phyloP scores from a whole-genome alignment of 2,329 filamentous ascomycete genomes.

The Ophiosphaerella herpotricha region DNA sequence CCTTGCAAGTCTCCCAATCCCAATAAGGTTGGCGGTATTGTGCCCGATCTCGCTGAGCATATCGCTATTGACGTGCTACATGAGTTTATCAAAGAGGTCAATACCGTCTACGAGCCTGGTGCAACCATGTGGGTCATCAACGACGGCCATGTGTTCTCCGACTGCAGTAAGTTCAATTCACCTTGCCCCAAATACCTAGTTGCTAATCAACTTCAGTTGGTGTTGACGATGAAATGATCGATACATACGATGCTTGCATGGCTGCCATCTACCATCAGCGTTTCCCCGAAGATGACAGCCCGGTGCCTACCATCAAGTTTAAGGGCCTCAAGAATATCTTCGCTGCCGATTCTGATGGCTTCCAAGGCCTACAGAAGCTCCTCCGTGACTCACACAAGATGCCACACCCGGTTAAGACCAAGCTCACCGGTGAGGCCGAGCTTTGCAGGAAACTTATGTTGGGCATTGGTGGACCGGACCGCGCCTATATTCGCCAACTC shows the following conservation, averaged over 20 bases:
- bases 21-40: slow-evolving; percentile 58
- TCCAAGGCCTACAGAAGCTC: slow-evolving; percentile 26
- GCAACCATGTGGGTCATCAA: slow-evolving; percentile 51
- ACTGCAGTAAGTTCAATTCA: slow-evolving; percentile 44
- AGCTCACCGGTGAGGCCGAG: slow-evolving; percentile 33
- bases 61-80: slow-evolving; percentile 50
- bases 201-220: slow-evolving; percentile 38
- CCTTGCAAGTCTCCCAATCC: slow-evolving; percentile 66
- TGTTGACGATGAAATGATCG: slow-evolving; percentile 51
- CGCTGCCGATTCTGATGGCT: slow-evolving; percentile 27
- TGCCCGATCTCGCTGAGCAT: slow-evolving; percentile 52
- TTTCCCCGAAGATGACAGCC: slow-evolving; percentile 20
- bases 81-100: slow-evolving; percentile 48
- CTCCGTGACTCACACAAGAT: slow-evolving; percentile 25
- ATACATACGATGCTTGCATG: slow-evolving; percentile 46
- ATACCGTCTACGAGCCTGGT: slow-evolving; percentile 47
- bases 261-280: slow-evolving; percentile 45
- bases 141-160: slow-evolving; percentile 49
- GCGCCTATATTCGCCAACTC: slow-evolving; percentile 27
- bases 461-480: slow-evolving; percentile 29
- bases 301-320: slow-evolving; percentile 32
- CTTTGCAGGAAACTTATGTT: slow-evolving; percentile 39
- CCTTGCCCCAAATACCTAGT: not conserved
- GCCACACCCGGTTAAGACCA: slow-evolving; percentile 36
- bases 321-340: slow-evolving; percentile 38